Conservation (phyloP, 2,329 filamentous ascomycete species). For the Metarhizium humberi region DNA sequence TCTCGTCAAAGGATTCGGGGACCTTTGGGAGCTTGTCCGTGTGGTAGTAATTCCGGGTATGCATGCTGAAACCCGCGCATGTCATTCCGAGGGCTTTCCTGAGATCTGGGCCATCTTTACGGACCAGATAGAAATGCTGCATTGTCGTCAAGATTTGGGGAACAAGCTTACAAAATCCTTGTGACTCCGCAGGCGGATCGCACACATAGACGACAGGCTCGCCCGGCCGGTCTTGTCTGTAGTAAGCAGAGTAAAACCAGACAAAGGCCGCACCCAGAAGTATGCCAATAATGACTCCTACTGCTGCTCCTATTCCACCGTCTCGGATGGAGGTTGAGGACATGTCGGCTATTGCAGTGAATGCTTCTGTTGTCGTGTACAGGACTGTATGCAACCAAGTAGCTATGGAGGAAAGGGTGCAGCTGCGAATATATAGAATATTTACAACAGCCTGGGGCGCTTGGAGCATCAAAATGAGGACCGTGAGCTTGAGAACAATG, state of each 20-base stretch:
- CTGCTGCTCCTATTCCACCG: neutral
- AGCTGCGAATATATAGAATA: no score
- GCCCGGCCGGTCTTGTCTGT: neutral
- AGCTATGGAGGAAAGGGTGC: no score
- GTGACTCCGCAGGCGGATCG: fast-evolving
- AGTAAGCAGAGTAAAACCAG: neutral
- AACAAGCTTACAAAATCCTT: no score
- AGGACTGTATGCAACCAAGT: neutral
- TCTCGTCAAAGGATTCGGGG: neutral
- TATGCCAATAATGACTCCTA: neutral
- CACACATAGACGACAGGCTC: no score
- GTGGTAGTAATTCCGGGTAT: neutral
- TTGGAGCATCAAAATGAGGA: no score
- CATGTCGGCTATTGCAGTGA: neutral
- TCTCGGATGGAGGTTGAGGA: neutral
- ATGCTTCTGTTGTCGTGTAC: neutral
- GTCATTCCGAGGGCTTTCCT: neutral
- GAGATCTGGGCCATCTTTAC: neutral
- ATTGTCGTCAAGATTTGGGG: no score
- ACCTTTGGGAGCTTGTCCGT: neutral
- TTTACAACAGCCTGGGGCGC: no score
- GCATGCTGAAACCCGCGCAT: neutral
- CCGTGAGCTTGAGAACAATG: no score
- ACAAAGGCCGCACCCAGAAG: neutral
- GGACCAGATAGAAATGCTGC: no score